phyloP scores from a whole-genome alignment of 1,284 basidiomycete genomes.

The Pseudozyma pruni region DNA sequence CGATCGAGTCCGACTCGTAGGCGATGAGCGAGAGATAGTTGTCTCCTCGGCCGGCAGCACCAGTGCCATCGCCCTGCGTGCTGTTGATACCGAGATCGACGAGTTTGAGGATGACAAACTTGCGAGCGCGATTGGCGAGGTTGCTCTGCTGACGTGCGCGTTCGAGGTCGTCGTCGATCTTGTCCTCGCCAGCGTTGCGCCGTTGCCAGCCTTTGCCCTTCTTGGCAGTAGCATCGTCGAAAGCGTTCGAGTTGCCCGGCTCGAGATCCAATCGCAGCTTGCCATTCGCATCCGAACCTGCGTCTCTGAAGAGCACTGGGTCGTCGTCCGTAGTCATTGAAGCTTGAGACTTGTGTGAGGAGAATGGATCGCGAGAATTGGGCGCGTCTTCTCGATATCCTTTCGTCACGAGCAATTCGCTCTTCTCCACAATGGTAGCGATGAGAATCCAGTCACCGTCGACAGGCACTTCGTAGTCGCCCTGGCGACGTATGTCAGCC shows the following conservation, averaged over 20 bases:
- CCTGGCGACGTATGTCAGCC: constrained; percentile 14
- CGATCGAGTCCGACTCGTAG: constrained; percentile 83
- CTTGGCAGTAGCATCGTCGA: constrained; percentile 3
- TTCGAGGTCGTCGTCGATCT: constrained; percentile 68
- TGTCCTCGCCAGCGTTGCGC: constrained; percentile 61
- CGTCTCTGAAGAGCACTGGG: constrained; percentile 32
- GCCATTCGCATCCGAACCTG: constrained; percentile 7
- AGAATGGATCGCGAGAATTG: not conserved
- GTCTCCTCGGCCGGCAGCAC: constrained; percentile 75
- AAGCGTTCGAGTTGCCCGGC: constrained; percentile 27
- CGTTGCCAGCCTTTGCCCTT: constrained; percentile 1
- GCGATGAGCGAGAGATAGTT: constrained; percentile 83
- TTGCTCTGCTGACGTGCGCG: constrained; percentile 68
- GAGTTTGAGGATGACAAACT: constrained; percentile 87
- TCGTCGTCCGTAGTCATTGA: constrained; percentile 10
- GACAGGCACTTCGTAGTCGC: constrained; percentile 87
- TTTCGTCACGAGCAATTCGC: constrained; percentile 75
- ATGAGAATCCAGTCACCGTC: constrained; percentile 91
- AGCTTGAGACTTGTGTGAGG: not conserved
- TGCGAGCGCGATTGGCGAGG: constrained; percentile 72
- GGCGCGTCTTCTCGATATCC: constrained; percentile 20
- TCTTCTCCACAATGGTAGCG: constrained; percentile 85
- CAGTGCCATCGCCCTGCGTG: constrained; percentile 65
- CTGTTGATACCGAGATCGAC: constrained; percentile 79
- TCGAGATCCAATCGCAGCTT: constrained; percentile 35